Evolutionary conservation across 169 alveolate species (phyloP), one percentile per base, ranked within the genome.

Genomic region (Eimeria tenella): DNA sequence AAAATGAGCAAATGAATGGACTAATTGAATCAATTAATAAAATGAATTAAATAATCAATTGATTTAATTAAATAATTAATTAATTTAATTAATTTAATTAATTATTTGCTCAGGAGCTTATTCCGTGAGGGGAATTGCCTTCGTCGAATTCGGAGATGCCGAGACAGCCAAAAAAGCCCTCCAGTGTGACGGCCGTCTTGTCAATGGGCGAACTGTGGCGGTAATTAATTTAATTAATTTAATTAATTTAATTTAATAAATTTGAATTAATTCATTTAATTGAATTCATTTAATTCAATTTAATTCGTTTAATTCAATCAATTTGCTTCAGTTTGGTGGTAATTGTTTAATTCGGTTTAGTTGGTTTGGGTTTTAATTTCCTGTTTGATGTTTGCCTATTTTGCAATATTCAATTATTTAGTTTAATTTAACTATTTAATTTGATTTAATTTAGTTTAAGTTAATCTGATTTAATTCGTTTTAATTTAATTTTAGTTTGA

Each of bases 81-180:
- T 31, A 31, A 1, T 31, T 31, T 31, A 31, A 31, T 31, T 31
- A 31, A 31, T 3, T 3, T 55, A 19, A 19, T 55, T 79, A 4
- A 49, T 52, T 21, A 8, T 0, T n/a, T 31, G 4, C 42, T 19
- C 21, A 63, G 93, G 70, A 5, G 88, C 87, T n/a, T 73, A 53
- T 23, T 50, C 88, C 11, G 88, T 71, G 3, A 55, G 94, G 9
- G 86, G 94, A 52, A 73, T 87, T 49, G 93, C 86, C 71, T 87
- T 87, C 84, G 83, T 87, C n/a, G 86, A 87, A 31, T 87, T 87
- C 25, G 93, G 19, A 3, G 93, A 87, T 71, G 79, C 55, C 19
- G 79, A 87, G 13, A 52, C 77, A 9, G 93, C 93, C 11, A 62
- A 74, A 58, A 87, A 73, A 53, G 93, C 93, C 17, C 74, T 87